Percentiles rank a stretch among this genome's conserved stretches.
phyloP scores from a whole-genome alignment of 2,329 filamentous ascomycete species.

The Clarireedia paspali region DNA sequence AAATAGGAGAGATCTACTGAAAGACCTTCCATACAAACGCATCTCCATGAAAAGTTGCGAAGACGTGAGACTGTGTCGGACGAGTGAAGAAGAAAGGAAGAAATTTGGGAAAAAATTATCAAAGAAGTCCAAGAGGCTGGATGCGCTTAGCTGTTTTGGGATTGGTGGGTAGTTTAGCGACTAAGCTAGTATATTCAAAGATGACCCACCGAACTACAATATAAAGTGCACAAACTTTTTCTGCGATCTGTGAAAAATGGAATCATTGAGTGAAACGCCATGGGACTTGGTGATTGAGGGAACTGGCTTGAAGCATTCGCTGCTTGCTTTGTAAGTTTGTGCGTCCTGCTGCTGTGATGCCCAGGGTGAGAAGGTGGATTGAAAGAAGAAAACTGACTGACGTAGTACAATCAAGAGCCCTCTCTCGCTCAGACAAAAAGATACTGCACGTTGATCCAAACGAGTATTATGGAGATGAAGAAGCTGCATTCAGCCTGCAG shows the following conservation, averaged over 20 bases:
- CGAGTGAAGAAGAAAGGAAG: slow-evolving; percentile 32
- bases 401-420: slow-evolving; percentile 62
- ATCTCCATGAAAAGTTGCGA: slow-evolving; percentile 29
- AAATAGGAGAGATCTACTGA: slow-evolving; percentile 47
- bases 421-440: slow-evolving; percentile 87
- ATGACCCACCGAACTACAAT: slow-evolving; percentile 5
- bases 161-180: neutral
- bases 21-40: slow-evolving; percentile 35
- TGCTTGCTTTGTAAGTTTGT: slow-evolving; percentile 62
- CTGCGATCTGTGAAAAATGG: slow-evolving; percentile 43
- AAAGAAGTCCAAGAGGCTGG: slow-evolving; percentile 8
- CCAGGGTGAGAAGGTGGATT: neutral
- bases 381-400: slow-evolving; percentile 58
- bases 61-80: slow-evolving; percentile 33
- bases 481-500: slow-evolving; percentile 77
- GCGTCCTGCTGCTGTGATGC: slow-evolving; percentile 2
- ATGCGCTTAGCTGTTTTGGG: slow-evolving; percentile 3
- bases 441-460: slow-evolving; percentile 85
- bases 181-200: neutral
- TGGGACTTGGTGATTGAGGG: slow-evolving; percentile 78
- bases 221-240: slow-evolving; percentile 12
- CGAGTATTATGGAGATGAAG: slow-evolving; percentile 77
- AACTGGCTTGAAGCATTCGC: slow-evolving; percentile 70
- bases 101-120: slow-evolving; percentile 11
- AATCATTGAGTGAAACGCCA: slow-evolving; percentile 62